phyloP scores from a whole-genome alignment of 257 asterid genomes.

The Fraxinus anomala region DNA sequence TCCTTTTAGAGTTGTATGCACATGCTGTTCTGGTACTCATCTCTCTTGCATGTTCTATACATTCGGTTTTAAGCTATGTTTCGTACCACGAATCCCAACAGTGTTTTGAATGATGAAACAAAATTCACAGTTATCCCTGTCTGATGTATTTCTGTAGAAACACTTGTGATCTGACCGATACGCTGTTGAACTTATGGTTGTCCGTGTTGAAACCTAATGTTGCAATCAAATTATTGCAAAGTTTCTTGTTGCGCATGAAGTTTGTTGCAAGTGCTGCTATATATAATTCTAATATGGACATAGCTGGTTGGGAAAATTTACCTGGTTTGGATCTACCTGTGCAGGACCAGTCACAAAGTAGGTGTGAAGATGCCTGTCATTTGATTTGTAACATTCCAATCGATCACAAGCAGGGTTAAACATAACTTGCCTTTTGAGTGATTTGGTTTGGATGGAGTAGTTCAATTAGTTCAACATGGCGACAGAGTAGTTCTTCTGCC shows the following conservation, averaged over 20 bases:
- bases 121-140: constrained; percentile 65
- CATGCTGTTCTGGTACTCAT: background rate
- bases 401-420: background rate
- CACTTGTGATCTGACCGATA: constrained; percentile 38
- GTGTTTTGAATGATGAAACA: constrained; percentile 39
- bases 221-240: too few species aligned
- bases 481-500: background rate
- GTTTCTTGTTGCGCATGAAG: too few species aligned
- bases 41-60: background rate
- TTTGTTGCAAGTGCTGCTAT: too few species aligned
- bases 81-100: background rate
- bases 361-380: background rate
- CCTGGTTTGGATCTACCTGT: background rate
- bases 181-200: too few species aligned
- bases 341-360: background rate
- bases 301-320: too few species aligned
- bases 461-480: too few species aligned
- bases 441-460: background rate
- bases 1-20: background rate
- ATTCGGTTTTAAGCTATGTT: background rate
- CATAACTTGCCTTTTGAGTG: background rate
- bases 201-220: too few species aligned
- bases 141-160: constrained; percentile 43
- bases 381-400: background rate
- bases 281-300: too few species aligned